A percentile compares a stretch with the other conserved stretches of the same genome.
Evolutionary conservation across 2,329 filamentous ascomycete species (phyloP).

Genomic region (Cladosporium sp.): DNA sequence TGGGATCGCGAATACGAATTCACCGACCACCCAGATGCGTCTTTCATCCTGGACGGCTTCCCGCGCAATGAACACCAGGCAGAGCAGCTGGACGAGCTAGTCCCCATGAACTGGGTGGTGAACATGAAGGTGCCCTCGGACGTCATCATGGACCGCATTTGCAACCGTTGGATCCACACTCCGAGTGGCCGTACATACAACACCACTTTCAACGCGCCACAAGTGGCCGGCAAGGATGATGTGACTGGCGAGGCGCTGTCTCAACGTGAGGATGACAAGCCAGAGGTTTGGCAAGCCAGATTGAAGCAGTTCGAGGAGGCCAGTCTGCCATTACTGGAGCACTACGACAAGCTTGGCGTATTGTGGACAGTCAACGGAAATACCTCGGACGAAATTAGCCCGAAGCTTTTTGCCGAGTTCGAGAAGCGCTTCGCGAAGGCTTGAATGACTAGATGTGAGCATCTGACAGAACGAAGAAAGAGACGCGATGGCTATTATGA

Average conservation of each 20-base stretch:
- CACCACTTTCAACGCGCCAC: slow-evolving; percentile 85
- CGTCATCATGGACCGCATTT: slow-evolving; percentile 86
- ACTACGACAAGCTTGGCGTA: slow-evolving; percentile 82
- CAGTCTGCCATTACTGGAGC: slow-evolving; percentile 79
- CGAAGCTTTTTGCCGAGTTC: slow-evolving; percentile 83
- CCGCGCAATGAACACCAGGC: slow-evolving; percentile 85
- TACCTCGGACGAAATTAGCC: slow-evolving; percentile 92
- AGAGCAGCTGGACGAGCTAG: slow-evolving; percentile 69
- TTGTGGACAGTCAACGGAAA: slow-evolving; percentile 84
- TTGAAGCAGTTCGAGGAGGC: slow-evolving; percentile 84
- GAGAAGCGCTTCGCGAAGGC: slow-evolving; percentile 64
- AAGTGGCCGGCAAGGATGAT: slow-evolving; percentile 79
- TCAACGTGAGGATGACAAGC: slow-evolving; percentile 80
- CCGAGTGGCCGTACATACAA: slow-evolving; percentile 93
- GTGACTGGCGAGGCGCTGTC: slow-evolving; percentile 84
- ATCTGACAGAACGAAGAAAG: neutral
- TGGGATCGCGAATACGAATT: slow-evolving; percentile 44
- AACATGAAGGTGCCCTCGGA: slow-evolving; percentile 81
- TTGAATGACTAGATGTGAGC: neutral
- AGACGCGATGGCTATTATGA: neutral
- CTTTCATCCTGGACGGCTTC: slow-evolving; percentile 95
- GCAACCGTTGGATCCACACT: slow-evolving; percentile 90
- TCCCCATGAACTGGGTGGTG: slow-evolving; percentile 94
- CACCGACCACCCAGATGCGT: slow-evolving; percentile 72
- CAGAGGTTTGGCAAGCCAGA: slow-evolving; percentile 79